Base-by-base conservation (phyloP, 148 eudicot genomes). In the Rhododendron ferrugineum region DNA sequence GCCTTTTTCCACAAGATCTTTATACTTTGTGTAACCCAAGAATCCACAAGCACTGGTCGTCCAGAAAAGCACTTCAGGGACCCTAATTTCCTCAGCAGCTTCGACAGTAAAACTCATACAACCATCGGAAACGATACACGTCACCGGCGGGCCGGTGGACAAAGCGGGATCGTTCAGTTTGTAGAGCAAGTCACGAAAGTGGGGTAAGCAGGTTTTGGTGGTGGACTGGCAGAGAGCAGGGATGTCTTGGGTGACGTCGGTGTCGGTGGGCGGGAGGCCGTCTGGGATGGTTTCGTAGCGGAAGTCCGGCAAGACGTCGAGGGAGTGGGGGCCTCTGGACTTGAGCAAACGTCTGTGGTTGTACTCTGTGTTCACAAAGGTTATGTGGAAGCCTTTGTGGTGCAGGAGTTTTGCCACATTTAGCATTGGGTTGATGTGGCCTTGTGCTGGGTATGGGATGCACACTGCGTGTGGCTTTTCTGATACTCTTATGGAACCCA, bases 371-470 rank as follows among this genome's bases (percentile, higher is more conserved):
- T 70, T 70, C 0, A 70, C 75, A 70, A 70, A 70, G 75, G 75
- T 70, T 70, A 70, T 70, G 75, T 70, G 75, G 75, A 70, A 70
- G 20, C 75, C 75, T 70, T 70, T 70, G 37, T 28, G 5, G 37
- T 70, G 75, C 0, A 70, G 20, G 37, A 70, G 75, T 70, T 70
- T 70, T 1, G 75, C 18, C 32, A 70, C 34, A 3, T 30, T 70
- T 70, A 70, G 88, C 92, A 94, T 92, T 0, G 95, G 94, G 86
- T 79, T 92, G 22, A 94, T 84, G 85, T 94, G 97, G 87, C 97
- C 97, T 88, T 94, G 94, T 20, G 94, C 91, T 16, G 96, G 94
- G 56, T 80, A 91, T 44, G 97, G 94, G 20, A 94, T 79, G 79
- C 93, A 93, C n/a, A 94, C 81, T 1, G 86, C 93, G 66, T 93